Base-by-base conservation (phyloP, 2,329 filamentous ascomycete species). In the Metarhizium anisopliae region DNA sequence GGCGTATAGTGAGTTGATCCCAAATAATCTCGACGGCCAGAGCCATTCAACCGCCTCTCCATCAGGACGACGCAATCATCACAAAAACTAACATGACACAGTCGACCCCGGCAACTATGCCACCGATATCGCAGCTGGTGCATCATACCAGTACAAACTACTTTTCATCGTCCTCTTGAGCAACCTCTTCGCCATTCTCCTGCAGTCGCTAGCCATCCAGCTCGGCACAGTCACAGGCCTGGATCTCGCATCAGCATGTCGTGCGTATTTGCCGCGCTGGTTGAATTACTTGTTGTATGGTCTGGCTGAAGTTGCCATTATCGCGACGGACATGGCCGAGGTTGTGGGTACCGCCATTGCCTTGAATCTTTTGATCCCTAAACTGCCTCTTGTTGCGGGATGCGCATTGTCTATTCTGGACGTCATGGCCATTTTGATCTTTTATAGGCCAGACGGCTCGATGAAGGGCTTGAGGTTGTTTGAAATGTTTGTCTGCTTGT, bases 281-380 rank as follows among this genome's bases (percentile, higher is more conserved):
- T 65, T 88, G 55, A 86, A 84, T 59, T 77, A 79, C 49, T 64
- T 75, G 18, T 72, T 89, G 3, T 89, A 88, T 62, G 67, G 77
- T 20, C 72, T 89, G 59, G 80, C 84, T 1, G 85, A 89, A 67
- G 71, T 78, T 4, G 84, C 85, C 58, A 89, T 89, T 56, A 83
- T 89, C 54, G 85, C 85, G 0, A 89, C 85, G 0, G 85, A 89
- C 66, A 82, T 89, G 60, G 85, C 85, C 56, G 85, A 88, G 61
- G 85, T 88, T 20, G 87, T 89, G 60, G 85, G 85, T 52, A 86
- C 83, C 18, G 85, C 85, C 13, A 87, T 89, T 59, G 85, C 82
- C 2, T 71, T 89, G 51, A 87, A 88, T 60, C 72, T 89, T 14
- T 74, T 89, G 36, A 77, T 84, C 25, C 81, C 81, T 1, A 73